Percentiles rank a stretch among this genome's conserved stretches.
These are phyloP conservation scores for Penicillium waksmanii DNA, from an alignment of 495 filamentous ascomycete genomes.

Conservation along the genomic window DNA sequence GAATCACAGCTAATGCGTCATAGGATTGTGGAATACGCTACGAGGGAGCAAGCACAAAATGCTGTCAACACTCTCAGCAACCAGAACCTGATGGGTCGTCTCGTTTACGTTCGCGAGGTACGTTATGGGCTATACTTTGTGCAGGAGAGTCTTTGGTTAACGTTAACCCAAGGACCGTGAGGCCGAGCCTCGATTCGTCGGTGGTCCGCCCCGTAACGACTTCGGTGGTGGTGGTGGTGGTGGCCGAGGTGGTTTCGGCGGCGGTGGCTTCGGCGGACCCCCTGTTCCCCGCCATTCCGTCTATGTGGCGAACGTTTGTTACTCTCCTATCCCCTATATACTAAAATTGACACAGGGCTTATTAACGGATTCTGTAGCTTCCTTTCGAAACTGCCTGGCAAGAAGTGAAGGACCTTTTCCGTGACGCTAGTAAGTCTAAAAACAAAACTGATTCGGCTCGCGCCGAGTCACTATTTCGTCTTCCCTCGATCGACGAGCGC, in stretches of 20 bases:
- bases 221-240: conserved; percentile 50
- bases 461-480: not conserved
- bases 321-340: conserved; percentile 34
- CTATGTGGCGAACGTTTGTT: conserved; percentile 97
- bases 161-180: conserved; percentile 76
- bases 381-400: conserved; percentile 99
- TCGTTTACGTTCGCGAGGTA: conserved; percentile 98
- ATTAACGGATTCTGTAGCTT: conserved; percentile 65
- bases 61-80: conserved; percentile 98
- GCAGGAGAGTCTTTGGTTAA: not conserved
- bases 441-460: not conserved
- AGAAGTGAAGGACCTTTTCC: conserved; percentile 98
- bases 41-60: conserved; percentile 97
- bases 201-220: conserved; percentile 70
- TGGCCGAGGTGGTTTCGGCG: conserved; percentile 43
- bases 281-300: conserved; percentile 67
- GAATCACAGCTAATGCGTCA: conserved; percentile 33
- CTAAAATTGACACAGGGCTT: conserved; percentile 21
- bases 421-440: conserved; percentile 83
- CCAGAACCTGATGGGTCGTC: conserved; percentile 95
- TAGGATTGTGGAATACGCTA: conserved; percentile 99
- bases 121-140: conserved; percentile 23
- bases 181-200: conserved; percentile 91
- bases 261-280: conserved; percentile 54
- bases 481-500: conserved; percentile 10